phyloP scores from a whole-genome alignment of 2,329 filamentous ascomycete species.

The Penicillium palitans region DNA sequence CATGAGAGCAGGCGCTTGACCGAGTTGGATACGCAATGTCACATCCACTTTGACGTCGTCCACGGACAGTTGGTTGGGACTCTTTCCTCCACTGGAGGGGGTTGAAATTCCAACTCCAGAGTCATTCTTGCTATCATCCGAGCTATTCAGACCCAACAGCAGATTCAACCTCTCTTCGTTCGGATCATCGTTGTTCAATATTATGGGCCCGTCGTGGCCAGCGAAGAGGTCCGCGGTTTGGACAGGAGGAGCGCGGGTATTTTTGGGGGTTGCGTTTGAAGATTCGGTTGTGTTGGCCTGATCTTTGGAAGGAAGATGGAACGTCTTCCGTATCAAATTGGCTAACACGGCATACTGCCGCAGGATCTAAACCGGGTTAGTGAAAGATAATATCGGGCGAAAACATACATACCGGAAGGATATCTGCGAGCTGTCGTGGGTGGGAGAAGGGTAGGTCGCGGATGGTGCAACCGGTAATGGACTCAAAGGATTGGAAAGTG shows the following conservation, averaged over 20 bases:
- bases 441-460: constrained; percentile 47
- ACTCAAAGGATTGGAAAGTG: constrained; percentile 46
- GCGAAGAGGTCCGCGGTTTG: constrained; percentile 14
- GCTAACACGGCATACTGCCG: constrained; percentile 48
- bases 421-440: constrained; percentile 47
- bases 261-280: constrained; percentile 8
- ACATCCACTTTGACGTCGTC: constrained; percentile 40
- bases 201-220: constrained; percentile 22
- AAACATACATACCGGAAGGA: constrained; percentile 40
- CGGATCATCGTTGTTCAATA: constrained; percentile 45
- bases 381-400: background rate
- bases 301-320: constrained; percentile 25
- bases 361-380: constrained; percentile 33
- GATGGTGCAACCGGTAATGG: constrained; percentile 42
- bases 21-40: constrained; percentile 41
- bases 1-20: constrained; percentile 41
- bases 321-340: constrained; percentile 41
- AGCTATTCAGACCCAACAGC: constrained; percentile 43
- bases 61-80: constrained; percentile 1
- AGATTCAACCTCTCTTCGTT: constrained; percentile 56
- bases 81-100: background rate
- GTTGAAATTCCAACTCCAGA: background rate
- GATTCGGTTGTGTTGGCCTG: constrained; percentile 12
- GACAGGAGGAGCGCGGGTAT: constrained; percentile 3
- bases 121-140: background rate